A percentile compares a stretch with the other conserved stretches of the same genome.
Evolutionary conservation across 75 land plant species (phyloP).

Genomic region (Larix kaempferi): DNA sequence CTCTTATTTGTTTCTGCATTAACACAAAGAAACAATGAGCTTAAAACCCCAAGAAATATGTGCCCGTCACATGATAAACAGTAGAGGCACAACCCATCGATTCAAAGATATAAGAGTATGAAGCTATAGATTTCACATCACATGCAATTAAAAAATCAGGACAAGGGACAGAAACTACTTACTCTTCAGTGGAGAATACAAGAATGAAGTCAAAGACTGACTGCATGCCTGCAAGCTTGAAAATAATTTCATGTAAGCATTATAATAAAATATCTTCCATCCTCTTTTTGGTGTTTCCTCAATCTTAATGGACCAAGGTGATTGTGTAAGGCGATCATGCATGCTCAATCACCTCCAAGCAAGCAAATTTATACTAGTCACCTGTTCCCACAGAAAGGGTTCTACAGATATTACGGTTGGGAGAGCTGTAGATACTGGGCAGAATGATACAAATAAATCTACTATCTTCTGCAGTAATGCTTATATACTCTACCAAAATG

Average conservation of each 20-base stretch:
- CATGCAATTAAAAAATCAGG: constrained; percentile 4
- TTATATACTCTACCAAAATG: background rate
- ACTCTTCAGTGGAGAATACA: constrained; percentile 49
- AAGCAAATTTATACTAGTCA: background rate
- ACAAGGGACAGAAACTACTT: constrained; percentile 36
- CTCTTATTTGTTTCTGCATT: constrained; percentile 28
- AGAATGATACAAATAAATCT: background rate
- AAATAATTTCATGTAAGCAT: constrained; percentile 27
- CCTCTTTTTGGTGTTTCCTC: background rate
- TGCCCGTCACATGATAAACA: background rate
- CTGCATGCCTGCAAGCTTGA: constrained; percentile 62
- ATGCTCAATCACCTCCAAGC: background rate
- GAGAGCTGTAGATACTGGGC: background rate
- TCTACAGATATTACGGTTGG: background rate
- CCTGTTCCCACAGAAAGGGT: background rate
- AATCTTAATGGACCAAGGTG: background rate
- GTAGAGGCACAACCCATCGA: background rate
- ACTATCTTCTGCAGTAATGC: background rate
- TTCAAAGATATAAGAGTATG: background rate
- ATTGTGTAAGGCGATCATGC: background rate
- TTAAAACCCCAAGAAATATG: background rate
- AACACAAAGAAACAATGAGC: constrained; percentile 5
- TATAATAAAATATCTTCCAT: background rate
- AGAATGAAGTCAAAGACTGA: constrained; percentile 44
- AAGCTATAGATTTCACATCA: background rate